Evolutionary conservation across 768 basidiomycete genomes (phyloP), one percentile per base, ranked within the genome.

Genomic region (Lyophyllum semitale): DNA sequence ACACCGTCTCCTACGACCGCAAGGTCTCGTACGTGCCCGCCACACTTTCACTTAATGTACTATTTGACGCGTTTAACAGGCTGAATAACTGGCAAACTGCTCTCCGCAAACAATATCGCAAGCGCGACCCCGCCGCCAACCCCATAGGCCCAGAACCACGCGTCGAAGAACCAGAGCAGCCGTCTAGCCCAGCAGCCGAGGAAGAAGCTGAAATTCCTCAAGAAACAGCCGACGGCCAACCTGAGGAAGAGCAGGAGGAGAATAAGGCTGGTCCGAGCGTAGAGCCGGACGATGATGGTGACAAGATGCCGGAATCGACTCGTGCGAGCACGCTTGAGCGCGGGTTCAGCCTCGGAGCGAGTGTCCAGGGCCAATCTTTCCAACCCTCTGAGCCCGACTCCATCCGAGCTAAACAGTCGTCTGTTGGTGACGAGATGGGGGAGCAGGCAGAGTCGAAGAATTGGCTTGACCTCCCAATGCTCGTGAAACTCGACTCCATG

Each of bases 81-180:
- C 63, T 81, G 46, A 84, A 88, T 63, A 91, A 83, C 68, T 93
- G 91, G 91, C 90, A 93, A 71, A 80, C 84, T 27, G 77, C 79
- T 27, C 75, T 94, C 42, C 87, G 89, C 54, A 87, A 84, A 60
- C 91, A 93, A 66, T 91, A 92, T 70, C 72, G 79, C 54, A 87
- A 83, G 67, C 84, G 92, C 42, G 79, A 86, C 61, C 90, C 91
- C 33, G 74, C 76, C 11, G 77, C 82, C 49, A 91, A 88, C 63
- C 87, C 89, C 8, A 83, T 93, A 48, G 91, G 89, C 23, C 77
- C 83, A 12, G 84, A 86, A 56, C 81, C 80, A 30, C 60, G 52
- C 35, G 66, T 63, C 65, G 68, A 56, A 53, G 60, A 44, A 46
- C 59, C 67, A 22, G 68, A 73, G 32, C 54, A 55, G 54, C 59